These are phyloP conservation scores for Colletotrichum gloeosporioides DNA, from an alignment of 2,329 filamentous ascomycete species.

Conservation along the genomic window DNA sequence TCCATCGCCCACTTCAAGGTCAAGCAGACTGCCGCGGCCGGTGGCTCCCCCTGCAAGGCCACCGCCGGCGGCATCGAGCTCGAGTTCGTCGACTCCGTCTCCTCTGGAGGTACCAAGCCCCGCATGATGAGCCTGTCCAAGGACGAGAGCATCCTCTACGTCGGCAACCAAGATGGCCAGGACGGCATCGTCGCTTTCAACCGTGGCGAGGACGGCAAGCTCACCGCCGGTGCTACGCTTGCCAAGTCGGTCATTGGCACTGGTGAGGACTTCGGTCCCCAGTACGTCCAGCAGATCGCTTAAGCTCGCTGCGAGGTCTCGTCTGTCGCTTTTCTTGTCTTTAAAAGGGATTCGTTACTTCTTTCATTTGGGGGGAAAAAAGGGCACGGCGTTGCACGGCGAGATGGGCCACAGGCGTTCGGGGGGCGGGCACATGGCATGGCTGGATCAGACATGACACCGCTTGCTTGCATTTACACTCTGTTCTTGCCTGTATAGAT, in stretches of 20 bases:
- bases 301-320: not conserved
- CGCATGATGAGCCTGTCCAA: conserved; percentile 52
- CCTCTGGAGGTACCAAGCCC: conserved; percentile 42
- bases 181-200: conserved; percentile 41
- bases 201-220: conserved; percentile 28
- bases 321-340: not conserved
- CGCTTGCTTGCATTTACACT: conserved; percentile 12
- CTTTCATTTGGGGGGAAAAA: not conserved
- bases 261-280: conserved; percentile 29
- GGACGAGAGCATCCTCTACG: conserved; percentile 43
- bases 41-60: conserved; percentile 25
- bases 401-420: not conserved
- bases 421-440: conserved; percentile 11
- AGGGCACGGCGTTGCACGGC: conserved; percentile 2
- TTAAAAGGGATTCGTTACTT: not conserved
- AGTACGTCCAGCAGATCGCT: conserved; percentile 36
- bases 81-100: conserved; percentile 36
- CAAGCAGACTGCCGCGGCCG: conserved; percentile 23
- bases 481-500: conserved; percentile 1
- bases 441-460: conserved; percentile 12
- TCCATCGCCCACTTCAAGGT: conserved; percentile 52
- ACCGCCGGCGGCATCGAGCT: conserved; percentile 34
- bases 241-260: conserved; percentile 30
- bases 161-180: conserved; percentile 51
- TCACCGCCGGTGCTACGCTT: conserved; percentile 33